These are phyloP conservation scores for Begonia fuchsioides DNA, from an alignment of 306 rosid species.

Conservation along the genomic window DNA sequence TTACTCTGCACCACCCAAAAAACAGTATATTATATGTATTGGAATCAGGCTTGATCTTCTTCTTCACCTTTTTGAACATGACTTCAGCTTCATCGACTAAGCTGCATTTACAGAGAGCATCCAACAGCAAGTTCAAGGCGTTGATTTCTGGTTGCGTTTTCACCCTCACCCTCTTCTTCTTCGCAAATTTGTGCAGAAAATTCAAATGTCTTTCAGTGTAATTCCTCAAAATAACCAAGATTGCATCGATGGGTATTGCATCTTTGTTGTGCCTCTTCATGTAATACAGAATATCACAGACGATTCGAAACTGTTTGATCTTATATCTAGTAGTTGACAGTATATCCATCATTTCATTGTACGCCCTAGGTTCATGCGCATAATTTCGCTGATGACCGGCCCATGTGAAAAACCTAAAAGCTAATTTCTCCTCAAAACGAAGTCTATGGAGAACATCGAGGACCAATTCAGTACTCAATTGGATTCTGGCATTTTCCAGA, in stretches of 20 bases:
- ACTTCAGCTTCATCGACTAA: slow-evolving; percentile 65
- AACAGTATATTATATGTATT: slow-evolving; percentile 59
- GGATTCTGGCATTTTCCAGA: slow-evolving; percentile 31
- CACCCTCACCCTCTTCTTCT: slow-evolving; percentile 71
- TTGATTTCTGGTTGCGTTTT: slow-evolving; percentile 74
- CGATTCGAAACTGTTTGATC: slow-evolving; percentile 71
- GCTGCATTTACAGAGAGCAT: slow-evolving; percentile 78
- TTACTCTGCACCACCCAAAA: slow-evolving; percentile 93
- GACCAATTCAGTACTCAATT: slow-evolving; percentile 58
- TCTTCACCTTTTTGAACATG: slow-evolving; percentile 51
- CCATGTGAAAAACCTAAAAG: slow-evolving; percentile 83
- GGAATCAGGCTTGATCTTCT: slow-evolving; percentile 43
- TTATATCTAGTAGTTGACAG: slow-evolving; percentile 60
- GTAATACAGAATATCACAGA: slow-evolving; percentile 68
- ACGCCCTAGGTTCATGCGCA: too few species aligned
- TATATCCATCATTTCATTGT: slow-evolving; percentile 75
- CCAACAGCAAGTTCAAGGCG: slow-evolving; percentile 68
- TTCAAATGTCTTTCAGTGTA: slow-evolving; percentile 70
- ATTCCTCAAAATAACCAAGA: slow-evolving; percentile 50
- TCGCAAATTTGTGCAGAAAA: slow-evolving; percentile 66
- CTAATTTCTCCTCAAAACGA: slow-evolving; percentile 72
- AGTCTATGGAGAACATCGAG: slow-evolving; percentile 41
- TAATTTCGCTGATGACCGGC: slow-evolving; percentile 64
- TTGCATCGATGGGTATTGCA: slow-evolving; percentile 46
- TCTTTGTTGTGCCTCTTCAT: slow-evolving; percentile 53